Evolutionary conservation across 352 stramenopile species (phyloP), one percentile per base, ranked within the genome.

Genomic region (Phytophthora ramorum): DNA sequence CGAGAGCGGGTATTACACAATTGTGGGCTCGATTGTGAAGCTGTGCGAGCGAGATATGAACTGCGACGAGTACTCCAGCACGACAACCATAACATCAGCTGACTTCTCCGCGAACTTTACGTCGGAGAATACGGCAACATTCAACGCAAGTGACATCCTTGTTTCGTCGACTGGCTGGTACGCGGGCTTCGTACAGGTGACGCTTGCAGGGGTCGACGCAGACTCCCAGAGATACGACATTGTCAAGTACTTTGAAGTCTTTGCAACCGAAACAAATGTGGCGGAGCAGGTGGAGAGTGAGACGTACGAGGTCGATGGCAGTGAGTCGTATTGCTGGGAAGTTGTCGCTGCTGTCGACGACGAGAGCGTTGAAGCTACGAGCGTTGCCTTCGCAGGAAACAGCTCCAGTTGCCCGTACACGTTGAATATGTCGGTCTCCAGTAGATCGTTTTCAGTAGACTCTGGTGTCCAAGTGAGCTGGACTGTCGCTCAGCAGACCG

Each of bases 171-270:
- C 55, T 12, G 75, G 75, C 4, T 77, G 66, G 57, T 83, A 86
- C 46, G 34, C 41, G 0, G 79, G 78, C 5, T 79, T 89, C 47
- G 50, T 66, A 4, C 80, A 89, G 51, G 28, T 89, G 34, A 82
- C 83, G 10, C 57, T 90, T 5, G 70, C 69, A 7, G 75, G 71
- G 0, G 32, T 63, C 4, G 63, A 69, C 8, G 32, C 60, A 10
- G 63, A 71, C 19, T 44, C 35, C 14, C 75, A 71, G 17, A 63
- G 83, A 47, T 89, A 83, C 37, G 83, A 91, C 48, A 77, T 79
- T 48, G 63, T 76, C 44, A 81, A 71, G 53, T 85, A 85, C 63
- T 87, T 91, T 30, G 59, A 79, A 22, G 50, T 89, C 7, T 67
- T 87, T 22, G 76, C 78, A 17, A 82, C 70, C 0, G 38, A 63